These are phyloP conservation scores for Bathelium albidoporum DNA, from an alignment of 495 filamentous ascomycete genomes.

Conservation along the genomic window DNA sequence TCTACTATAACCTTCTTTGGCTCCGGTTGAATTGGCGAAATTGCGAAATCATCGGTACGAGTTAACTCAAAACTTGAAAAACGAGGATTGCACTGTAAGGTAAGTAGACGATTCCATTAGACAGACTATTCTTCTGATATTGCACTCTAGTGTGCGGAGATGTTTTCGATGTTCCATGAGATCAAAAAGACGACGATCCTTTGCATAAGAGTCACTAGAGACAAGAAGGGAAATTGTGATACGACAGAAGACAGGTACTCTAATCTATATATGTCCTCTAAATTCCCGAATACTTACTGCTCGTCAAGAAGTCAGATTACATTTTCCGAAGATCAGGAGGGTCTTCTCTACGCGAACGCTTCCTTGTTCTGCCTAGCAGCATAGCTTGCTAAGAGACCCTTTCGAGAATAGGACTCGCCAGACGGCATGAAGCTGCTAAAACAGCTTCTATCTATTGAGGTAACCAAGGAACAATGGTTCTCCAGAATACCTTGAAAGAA, in stretches of 20 bases:
- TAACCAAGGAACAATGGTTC: neutral
- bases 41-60: neutral
- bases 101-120: neutral
- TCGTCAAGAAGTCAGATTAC: neutral
- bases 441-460: neutral
- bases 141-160: neutral
- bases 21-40: neutral
- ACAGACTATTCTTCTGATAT: neutral
- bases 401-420: neutral
- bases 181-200: neutral
- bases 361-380: neutral
- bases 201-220: neutral
- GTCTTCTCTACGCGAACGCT: neutral
- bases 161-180: neutral
- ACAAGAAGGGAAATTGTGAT: neutral
- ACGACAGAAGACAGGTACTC: neutral
- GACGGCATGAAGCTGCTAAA: neutral
- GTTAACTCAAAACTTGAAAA: neutral
- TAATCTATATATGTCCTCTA: neutral
- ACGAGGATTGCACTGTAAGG: neutral
- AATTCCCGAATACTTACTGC: neutral
- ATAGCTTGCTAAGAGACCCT: neutral
- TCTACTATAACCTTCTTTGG: neutral
- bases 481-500: neutral
- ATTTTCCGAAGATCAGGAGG: neutral